Conservation (phyloP, 441 rosid genomes). For the Erysimum pusillum region DNA sequence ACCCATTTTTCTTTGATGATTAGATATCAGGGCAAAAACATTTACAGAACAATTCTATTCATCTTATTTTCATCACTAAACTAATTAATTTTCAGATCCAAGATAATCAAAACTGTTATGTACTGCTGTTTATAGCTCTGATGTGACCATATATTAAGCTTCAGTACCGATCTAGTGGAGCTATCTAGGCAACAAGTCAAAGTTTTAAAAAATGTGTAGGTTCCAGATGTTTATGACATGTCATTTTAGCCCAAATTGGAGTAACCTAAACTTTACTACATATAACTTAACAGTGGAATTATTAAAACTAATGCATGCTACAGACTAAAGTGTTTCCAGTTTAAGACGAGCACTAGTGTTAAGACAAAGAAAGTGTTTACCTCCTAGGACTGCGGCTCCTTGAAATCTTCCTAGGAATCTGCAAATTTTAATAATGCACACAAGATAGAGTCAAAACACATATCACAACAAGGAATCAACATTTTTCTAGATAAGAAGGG, state of each 20-base stretch:
- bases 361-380: conserved; percentile 32
- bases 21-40: neutral
- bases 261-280: conserved; percentile 7
- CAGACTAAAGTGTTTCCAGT: conserved; percentile 6
- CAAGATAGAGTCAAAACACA: conserved; percentile 20
- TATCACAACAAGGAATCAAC: conserved; percentile 14
- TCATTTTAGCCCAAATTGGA: neutral
- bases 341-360: conserved; percentile 19
- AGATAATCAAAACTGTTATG: neutral
- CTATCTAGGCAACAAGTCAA: neutral
- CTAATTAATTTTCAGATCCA: neutral
- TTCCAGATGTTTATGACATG: neutral
- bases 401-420: conserved; percentile 47
- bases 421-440: conserved; percentile 19
- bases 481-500: conserved; percentile 1
- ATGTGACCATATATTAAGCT: neutral
- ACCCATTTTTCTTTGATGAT: neutral
- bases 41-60: neutral
- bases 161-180: neutral
- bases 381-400: conserved; percentile 52
- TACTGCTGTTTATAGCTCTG: neutral
- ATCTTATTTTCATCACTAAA: neutral
- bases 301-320: conserved; percentile 2
- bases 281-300: neutral
- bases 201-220: neutral